Evolutionary conservation across 2,329 filamentous ascomycete species (phyloP), one percentile per base, ranked within the genome.

Genomic region (Pyrenochaeta sp.): DNA sequence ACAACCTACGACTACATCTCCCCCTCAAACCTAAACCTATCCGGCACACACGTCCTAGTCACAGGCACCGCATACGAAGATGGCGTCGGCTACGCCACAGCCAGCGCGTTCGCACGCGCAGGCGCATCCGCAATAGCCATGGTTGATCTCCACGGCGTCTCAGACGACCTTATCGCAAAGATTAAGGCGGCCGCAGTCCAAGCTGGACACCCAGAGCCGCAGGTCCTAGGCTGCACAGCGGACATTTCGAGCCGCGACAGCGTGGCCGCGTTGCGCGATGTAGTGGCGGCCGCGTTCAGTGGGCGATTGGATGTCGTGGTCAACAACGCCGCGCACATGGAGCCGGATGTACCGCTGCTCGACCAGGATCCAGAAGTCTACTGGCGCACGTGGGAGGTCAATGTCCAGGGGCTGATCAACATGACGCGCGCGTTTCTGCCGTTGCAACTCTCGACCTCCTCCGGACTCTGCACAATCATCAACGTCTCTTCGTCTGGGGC

Each of bases 401-500:
- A 82, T 54, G 35, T 80, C 11, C 65, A 68, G 10, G 80, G 78
- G 0, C 55, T 69, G 0, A 79, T 76, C 50, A 65, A 77, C 4
- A 58, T 75, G n/a, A 64, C 72, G 9, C 69, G 72, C 13, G 65
- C 71, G 2, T 76, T 80, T 28, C 53, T 80, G 3, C 75, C 75
- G 1, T 50, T 76, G 20, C 57, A 69, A 3, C 51, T 70, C 1
- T 19, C 21, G 17, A 27, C 32, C 46, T 77, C 71, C 0, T 32
- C 21, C n/a, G 20, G 17, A 3, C 30, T 47, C 13, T 42, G 38
- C 38, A 47, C 19, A 26, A 65, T 82, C 19, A 63, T 82, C 46
- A 77, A 74, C 35, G 62, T 81, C 27, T 67, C 65, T n/a, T 77
- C 74, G 26, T 68, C 76, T 1, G 78, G 73, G 72, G 72, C 1